Evolutionary conservation across 768 basidiomycete genomes (phyloP), one percentile per base, ranked within the genome.

Genomic region (Pulveroboletus ravenelii): DNA sequence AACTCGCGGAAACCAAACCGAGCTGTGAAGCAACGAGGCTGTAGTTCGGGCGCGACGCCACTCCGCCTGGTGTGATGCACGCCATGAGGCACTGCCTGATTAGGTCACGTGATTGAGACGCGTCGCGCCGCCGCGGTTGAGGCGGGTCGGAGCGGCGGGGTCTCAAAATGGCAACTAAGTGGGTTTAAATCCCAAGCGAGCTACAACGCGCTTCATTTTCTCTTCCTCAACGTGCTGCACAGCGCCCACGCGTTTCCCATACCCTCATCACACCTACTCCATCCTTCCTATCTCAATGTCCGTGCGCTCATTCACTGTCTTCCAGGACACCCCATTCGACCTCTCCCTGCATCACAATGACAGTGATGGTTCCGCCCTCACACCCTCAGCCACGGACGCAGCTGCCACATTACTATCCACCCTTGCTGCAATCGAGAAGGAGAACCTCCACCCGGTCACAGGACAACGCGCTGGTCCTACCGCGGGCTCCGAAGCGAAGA

Each of bases 401-500:
- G 57, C 66, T 51, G 56, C 71, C 54, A 69, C 73, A 57, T 54
- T 65, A 8, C 55, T 69, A 48, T 68, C 71, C 52, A 66, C 72
- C 5, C 64, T 68, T 23, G 65, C 69, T 10, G 67, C 74, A 34
- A 59, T 72, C 36, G 85, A 89, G 72, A 90, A 90, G 75, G 88
- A 90, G 70, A 90, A 90, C 63, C 72, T 83, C 39, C 77, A 89
- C 65, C 88, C 88, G 40, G 55, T 84, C 58, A 89, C 88, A 3
- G 88, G 88, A 6, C 76, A 79, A 52, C 81, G 79, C 34, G 67
- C 81, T 3, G 77, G 72, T 32, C 61, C 74, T 15, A 60, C 70
- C 14, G 57, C 56, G 6, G 61, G 53, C 48, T 65, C 69, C 15
- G 63, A 69, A 27, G 65, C 66, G 7, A 87, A 86, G 71, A 87